Evolutionary conservation across 1,284 basidiomycete species (phyloP), one percentile per base, ranked within the genome.

Genomic region (Caloboletus firmus): DNA sequence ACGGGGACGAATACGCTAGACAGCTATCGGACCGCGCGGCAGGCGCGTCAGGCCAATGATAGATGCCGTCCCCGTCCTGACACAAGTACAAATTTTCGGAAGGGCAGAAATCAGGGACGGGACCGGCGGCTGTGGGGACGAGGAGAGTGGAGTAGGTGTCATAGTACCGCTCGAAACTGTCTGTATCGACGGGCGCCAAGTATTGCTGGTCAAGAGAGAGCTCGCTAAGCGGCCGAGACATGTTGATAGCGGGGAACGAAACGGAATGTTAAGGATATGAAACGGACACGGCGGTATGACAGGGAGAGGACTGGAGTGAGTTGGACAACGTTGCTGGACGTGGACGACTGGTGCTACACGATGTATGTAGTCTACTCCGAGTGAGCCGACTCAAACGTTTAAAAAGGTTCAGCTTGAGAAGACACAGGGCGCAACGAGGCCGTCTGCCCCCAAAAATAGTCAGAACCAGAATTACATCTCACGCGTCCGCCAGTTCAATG

Each of bases 61-160:
- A 71, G 40, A 56, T 51, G 54, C 63, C 67, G 37, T 69, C 69
- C 26, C 47, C 28, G 52, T 70, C 69, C 52, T 69, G 69, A 58
- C 60, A 71, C 54, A 66, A 43, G 56, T 58, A 67, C 11, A 69
- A 54, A 52, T 69, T 70, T 58, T 64, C 66, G 12, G 66, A 58
- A 0, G 59, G 55, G 46, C 66, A 67, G 55, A 64, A 59, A 57
- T 69, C 65, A n/a, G 67, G 42, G 36, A 42, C 45, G 39, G 57
- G 39, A 15, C 40, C 58, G 49, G 51, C 30, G 34, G 26, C 28
- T 24, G 61, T 17, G 34, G 63, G 57, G 37, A 40, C 40, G 55
- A 62, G 45, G 40, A 66, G 50, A 39, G 65, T 18, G 0, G 67
- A 24, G 51, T 59, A 67, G n/a, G 61, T 1, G 50, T 69, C 69